Conservation (phyloP, 352 stramenopile genomes). For the Saprolegnia diclina region DNA sequence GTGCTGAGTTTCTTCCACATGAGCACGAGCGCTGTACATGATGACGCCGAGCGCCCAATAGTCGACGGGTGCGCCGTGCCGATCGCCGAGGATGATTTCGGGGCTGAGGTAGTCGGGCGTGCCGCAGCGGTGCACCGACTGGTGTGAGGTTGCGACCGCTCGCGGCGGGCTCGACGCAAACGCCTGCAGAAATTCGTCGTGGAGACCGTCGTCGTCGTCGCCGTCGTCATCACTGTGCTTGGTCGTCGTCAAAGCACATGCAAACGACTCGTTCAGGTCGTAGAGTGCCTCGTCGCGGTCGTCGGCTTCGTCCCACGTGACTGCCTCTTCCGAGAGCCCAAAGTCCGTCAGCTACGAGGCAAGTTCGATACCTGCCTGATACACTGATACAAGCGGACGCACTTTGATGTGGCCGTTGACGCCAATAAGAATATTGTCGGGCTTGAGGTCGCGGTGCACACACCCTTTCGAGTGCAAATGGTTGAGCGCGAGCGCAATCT, state of each 20-base stretch:
- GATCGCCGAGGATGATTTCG: slow-evolving; percentile 73
- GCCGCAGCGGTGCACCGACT: slow-evolving; percentile 62
- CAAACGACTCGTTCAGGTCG: slow-evolving; percentile 23
- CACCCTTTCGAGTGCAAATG: slow-evolving; percentile 80
- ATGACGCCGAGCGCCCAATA: slow-evolving; percentile 91
- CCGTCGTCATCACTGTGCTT: background rate
- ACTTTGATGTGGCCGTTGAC: slow-evolving; percentile 85
- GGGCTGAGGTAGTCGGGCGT: slow-evolving; percentile 86
- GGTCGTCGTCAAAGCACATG: background rate
- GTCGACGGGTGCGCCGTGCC: slow-evolving; percentile 74
- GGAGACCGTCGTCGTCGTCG: background rate
- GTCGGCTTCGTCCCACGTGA: slow-evolving; percentile 45
- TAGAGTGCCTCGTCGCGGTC: slow-evolving; percentile 18
- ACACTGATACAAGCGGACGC: slow-evolving; percentile 5
- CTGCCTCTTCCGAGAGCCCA: slow-evolving; percentile 73
- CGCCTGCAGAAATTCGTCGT: slow-evolving; percentile 20
- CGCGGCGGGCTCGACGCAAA: background rate
- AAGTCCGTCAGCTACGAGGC: slow-evolving; percentile 72
- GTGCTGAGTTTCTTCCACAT: no score
- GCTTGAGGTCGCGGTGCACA: slow-evolving; percentile 85
- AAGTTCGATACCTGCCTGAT: background rate
- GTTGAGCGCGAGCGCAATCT: slow-evolving; percentile 80
- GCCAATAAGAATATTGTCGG: slow-evolving; percentile 87
- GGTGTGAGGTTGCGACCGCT: slow-evolving; percentile 24
- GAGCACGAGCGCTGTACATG: slow-evolving; percentile 35